Evolutionary conservation across 495 filamentous ascomycete species (phyloP).

Genomic region (Penicillium bovifimosum): DNA sequence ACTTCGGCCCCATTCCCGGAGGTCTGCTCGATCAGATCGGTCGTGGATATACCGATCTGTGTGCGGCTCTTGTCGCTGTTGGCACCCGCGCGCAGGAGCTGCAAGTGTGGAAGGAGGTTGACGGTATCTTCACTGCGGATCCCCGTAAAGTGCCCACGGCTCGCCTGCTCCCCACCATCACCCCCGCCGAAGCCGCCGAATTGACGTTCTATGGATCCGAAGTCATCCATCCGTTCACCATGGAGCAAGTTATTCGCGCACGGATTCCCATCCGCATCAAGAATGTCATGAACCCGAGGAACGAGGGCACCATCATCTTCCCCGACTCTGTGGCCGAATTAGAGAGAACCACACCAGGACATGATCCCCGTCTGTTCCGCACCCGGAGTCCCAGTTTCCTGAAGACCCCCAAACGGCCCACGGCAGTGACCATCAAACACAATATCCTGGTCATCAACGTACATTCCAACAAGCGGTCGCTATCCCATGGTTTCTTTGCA

Average conservation of each 20-base stretch:
- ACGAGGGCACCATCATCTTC: conserved; percentile 82
- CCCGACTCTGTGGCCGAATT: conserved; percentile 44
- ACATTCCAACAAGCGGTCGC: conserved; percentile 82
- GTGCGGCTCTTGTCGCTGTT: conserved; percentile 76
- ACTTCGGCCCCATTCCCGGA: conserved; percentile 81
- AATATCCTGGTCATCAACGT: conserved; percentile 91
- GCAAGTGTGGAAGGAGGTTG: conserved; percentile 91
- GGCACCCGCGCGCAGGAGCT: conserved; percentile 72
- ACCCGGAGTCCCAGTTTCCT: conserved; percentile 43
- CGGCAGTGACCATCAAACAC: conserved; percentile 93
- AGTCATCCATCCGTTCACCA: conserved; percentile 96
- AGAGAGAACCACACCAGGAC: conserved; percentile 40
- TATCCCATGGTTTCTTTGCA: conserved; percentile 87
- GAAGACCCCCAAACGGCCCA: conserved; percentile 63
- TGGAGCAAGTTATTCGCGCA: conserved; percentile 95
- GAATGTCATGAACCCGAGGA: conserved; percentile 92
- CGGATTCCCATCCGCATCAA: conserved; percentile 94
- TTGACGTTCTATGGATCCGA: conserved; percentile 91
- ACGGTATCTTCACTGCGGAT: conserved; percentile 86
- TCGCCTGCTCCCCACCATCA: conserved; percentile 67
- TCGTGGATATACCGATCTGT: conserved; percentile 85
- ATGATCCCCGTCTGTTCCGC: conserved; percentile 43
- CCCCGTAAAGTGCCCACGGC: conserved; percentile 85
- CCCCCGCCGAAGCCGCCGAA: conserved; percentile 82
- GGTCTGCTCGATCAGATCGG: conserved; percentile 74